These are phyloP conservation scores for Heterococcus sp. DNA, from an alignment of 108 stramenopile genomes.

Conservation along the genomic window DNA sequence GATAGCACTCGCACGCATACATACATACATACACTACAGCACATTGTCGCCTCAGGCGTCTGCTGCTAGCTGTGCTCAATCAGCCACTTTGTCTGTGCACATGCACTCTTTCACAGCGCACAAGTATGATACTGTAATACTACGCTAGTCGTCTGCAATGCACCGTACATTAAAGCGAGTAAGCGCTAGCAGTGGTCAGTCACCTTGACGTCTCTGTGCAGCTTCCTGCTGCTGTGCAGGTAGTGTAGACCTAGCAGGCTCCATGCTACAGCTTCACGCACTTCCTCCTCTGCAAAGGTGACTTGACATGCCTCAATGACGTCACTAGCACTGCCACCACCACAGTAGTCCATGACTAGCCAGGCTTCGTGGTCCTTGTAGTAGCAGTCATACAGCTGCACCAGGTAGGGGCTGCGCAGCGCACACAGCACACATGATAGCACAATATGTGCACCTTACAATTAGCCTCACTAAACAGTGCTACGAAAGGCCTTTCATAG, in stretches of 20 bases:
- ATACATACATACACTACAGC: background rate
- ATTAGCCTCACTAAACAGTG: too few species aligned
- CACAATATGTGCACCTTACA: too few species aligned
- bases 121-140: too few species aligned
- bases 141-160: too few species aligned
- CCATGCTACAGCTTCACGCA: constrained; percentile 47
- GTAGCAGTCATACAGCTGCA: constrained; percentile 51
- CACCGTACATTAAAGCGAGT: too few species aligned
- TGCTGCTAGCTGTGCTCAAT: too few species aligned
- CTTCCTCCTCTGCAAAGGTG: constrained; percentile 46
- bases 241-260: constrained; percentile 54
- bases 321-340: constrained; percentile 56
- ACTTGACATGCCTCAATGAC: constrained; percentile 43
- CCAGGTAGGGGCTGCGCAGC: constrained; percentile 49
- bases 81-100: too few species aligned
- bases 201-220: constrained; percentile 44
- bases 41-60: too few species aligned
- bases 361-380: constrained; percentile 54
- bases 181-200: too few species aligned
- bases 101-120: too few species aligned
- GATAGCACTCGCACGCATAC: background rate
- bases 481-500: too few species aligned
- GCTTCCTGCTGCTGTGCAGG: constrained; percentile 53
- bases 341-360: constrained; percentile 57
- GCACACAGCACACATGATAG: too few species aligned